A percentile compares a stretch with the other conserved stretches of the same genome.
Conservation (phyloP, 1,284 basidiomycete genomes). For the Megacollybia platyphylla region DNA sequence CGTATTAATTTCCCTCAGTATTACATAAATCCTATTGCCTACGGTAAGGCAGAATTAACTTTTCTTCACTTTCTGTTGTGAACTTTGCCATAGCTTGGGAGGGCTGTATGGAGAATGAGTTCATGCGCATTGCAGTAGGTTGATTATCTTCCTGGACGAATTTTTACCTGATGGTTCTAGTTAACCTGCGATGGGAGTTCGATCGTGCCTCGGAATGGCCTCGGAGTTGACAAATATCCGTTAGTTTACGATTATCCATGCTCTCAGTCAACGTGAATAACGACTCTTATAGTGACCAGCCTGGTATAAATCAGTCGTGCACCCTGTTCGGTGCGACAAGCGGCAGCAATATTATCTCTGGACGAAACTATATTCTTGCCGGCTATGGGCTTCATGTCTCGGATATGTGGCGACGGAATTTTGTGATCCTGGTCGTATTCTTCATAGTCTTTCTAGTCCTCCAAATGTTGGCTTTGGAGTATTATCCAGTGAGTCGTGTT, state of each 20-base stretch:
- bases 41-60: slow-evolving; percentile 32
- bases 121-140: slow-evolving; percentile 51
- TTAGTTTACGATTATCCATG: slow-evolving; percentile 18
- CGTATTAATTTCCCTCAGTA: slow-evolving; percentile 24
- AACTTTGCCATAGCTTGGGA: slow-evolving; percentile 40
- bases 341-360: slow-evolving; percentile 35
- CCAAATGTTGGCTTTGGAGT: slow-evolving; percentile 51
- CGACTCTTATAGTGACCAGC: too few relatives aligned
- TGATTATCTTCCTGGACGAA: not conserved
- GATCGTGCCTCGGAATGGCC: slow-evolving; percentile 61
- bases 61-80: not conserved
- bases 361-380: slow-evolving; percentile 45
- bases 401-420: slow-evolving; percentile 51
- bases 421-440: slow-evolving; percentile 47
- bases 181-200: slow-evolving; percentile 57
- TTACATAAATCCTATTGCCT: slow-evolving; percentile 68
- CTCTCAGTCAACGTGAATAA: not conserved
- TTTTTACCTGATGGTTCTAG: slow-evolving; percentile 15
- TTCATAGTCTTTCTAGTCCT: slow-evolving; percentile 55
- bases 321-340: slow-evolving; percentile 46
- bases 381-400: slow-evolving; percentile 35
- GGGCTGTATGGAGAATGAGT: slow-evolving; percentile 76
- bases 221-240: slow-evolving; percentile 55
- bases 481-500: slow-evolving; percentile 36
- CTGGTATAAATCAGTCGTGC: slow-evolving; percentile 54